These are phyloP conservation scores for Nitzschia inconspicua DNA, from an alignment of 108 stramenopile genomes.

Conservation along the genomic window DNA sequence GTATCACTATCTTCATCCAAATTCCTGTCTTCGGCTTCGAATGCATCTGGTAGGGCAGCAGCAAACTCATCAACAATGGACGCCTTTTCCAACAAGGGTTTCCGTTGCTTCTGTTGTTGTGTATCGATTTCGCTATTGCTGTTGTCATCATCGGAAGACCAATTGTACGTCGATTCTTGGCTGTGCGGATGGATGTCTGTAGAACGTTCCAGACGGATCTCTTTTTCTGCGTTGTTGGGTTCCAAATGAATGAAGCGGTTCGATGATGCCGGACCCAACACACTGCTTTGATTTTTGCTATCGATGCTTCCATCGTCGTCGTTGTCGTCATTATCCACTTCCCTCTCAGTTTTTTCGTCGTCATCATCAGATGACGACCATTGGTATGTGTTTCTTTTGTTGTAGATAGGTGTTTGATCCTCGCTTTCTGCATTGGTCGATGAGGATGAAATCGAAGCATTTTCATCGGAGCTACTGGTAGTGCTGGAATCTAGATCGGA, in stretches of 20 bases:
- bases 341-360: no score
- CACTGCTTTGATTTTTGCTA: neutral
- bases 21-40: constrained; percentile 16
- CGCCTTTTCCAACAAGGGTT: neutral
- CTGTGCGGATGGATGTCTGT: neutral
- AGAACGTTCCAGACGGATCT: neutral
- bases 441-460: no score
- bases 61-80: constrained; percentile 53
- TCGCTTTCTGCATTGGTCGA: no score
- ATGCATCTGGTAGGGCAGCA: constrained; percentile 36
- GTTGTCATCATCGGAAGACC: constrained; percentile 26
- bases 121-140: neutral
- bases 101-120: neutral
- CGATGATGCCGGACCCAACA: constrained; percentile 65
- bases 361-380: no score
- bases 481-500: no score
- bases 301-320: neutral
- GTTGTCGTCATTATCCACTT: no score
- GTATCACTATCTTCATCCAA: constrained; percentile 19
- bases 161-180: constrained; percentile 3
- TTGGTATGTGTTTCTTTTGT: no score
- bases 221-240: neutral
- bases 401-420: no score
- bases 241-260: constrained; percentile 20
- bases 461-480: no score